Base-by-base conservation (phyloP, 495 filamentous ascomycete species). In the Venustampulla echinocandica region DNA sequence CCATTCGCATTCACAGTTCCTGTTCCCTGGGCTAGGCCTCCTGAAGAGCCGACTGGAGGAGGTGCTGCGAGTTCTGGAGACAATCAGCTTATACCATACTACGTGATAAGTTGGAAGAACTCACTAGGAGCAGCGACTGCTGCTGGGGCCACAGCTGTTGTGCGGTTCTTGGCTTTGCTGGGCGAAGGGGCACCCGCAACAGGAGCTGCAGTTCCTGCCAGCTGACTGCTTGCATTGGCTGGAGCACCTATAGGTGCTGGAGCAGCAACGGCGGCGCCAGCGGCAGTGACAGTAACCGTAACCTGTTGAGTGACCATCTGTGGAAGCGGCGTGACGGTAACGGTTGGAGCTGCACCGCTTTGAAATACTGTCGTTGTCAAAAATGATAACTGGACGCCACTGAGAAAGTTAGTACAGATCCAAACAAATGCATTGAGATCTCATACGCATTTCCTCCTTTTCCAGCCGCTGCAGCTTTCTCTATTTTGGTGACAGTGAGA, bases 241-340 rank as follows among this genome's bases (percentile, higher is more conserved):
- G n/a, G n/a, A n/a, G n/a, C n/a, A n/a, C n/a, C n/a, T n/a, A n/a
- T n/a, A n/a, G 23, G 43, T 19, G 57, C 44, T n/a, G 55, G 13
- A n/a, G 43, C 38, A 15, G 42, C 38, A 10, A 56, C 50, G 11
- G 47, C 28, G 5, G 50, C 47, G 20, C 42, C 53, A 6, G 48
- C 47, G 27, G 35, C 21, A 22, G 52, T 61, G 3, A 52, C 32
- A 11, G 57, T 60, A 24, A 53, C 35, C 2, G 49, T 50, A 19
- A 52, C 34, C 15, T 23, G 11, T 51, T 62, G 58, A 20, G 69
- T 70, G 14, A 69, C 47, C n/a, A 66, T 69, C 7, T 58, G 58
- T 11, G 64, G 62, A 15, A 65, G 52, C 1, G 64, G 65, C 2
- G 67, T 70, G 48, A 67, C 57, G 35, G 67, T 71, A 24, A 65